Conservation (phyloP, 2,329 filamentous ascomycete species). For the Lasiodiplodia theobromae region DNA sequence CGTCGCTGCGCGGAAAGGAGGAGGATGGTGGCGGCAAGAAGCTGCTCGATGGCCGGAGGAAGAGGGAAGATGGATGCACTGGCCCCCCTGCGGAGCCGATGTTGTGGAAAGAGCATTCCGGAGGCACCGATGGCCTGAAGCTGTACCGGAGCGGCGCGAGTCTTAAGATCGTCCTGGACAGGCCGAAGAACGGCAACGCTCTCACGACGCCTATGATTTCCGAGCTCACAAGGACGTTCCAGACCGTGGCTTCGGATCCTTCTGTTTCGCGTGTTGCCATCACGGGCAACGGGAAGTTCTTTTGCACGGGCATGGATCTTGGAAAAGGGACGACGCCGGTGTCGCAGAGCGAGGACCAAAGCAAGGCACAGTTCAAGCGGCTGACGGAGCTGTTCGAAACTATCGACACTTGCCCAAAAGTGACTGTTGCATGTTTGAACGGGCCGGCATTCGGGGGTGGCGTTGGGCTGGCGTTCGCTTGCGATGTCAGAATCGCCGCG, state of each 20-base stretch:
- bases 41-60: too few species aligned
- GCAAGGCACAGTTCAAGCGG: conserved; percentile 7
- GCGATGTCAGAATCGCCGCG: conserved; percentile 47
- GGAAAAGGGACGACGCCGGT: conserved; percentile 35
- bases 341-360: neutral
- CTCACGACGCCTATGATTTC: conserved; percentile 49
- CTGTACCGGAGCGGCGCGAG: conserved; percentile 43
- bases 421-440: conserved; percentile 52
- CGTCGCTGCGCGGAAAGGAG: too few species aligned
- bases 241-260: conserved; percentile 35
- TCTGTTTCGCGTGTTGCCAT: conserved; percentile 48
- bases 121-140: conserved; percentile 37
- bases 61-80: too few species aligned
- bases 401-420: conserved; percentile 51
- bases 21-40: too few species aligned
- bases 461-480: conserved; percentile 53
- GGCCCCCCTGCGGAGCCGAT: neutral
- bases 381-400: conserved; percentile 45
- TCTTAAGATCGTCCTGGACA: conserved; percentile 43
- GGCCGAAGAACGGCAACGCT: conserved; percentile 50
- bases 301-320: conserved; percentile 54
- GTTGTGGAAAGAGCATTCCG: conserved; percentile 33
- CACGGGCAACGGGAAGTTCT: conserved; percentile 47
- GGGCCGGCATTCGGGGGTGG: conserved; percentile 55
- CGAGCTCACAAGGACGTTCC: conserved; percentile 42